Evolutionary conservation across 108 stramenopile species (phyloP), one percentile per base, ranked within the genome.

Genomic region (Craspedostauros australis): DNA sequence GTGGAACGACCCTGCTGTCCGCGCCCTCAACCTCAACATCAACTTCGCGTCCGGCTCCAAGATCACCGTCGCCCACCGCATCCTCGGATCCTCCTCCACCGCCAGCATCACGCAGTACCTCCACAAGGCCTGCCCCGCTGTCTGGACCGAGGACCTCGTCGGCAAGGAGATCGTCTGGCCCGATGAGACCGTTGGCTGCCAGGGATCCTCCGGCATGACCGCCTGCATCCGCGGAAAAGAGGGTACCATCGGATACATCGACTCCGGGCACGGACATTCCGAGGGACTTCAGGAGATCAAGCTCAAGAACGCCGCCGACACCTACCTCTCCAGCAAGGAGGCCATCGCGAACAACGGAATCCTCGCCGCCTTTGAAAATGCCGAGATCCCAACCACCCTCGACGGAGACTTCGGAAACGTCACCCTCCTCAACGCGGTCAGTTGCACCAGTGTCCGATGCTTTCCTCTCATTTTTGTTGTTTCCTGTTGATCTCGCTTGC

Each of bases 221-320:
- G 50, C 57, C 3, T 84, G 82, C 50, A 70, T 94, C 31, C 25
- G 46, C 1, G 70, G 68, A 1, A 81, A 63, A 34, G 50, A 31
- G 14, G 81, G 81, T 24, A 63, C 88, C 14, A 89, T 94, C 39
- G 92, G 88, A 2, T 94, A 89, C 73, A 74, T 94, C 50, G 88
- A 89, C 34, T 52, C 72, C 29, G 86, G 86, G 9, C 93, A 94
- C 46, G 93, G 88, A 51, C 61, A 66, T 34, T 64, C 66, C 16
- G 85, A 80, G 24, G 59, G 54, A n/a, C 45, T 91, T 36, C 37
- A 39, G 0, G 88, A 91, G 66, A 82, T 94, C 27, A 57, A 75
- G 8, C 34, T 94, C 29, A 23, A 46, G 49, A 94, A 94, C 60
- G 61, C 51, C 2, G 75, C 74, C 41, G 82, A 80, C 23, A 49